Evolutionary conservation across 2,329 filamentous ascomycete genomes (phyloP).

Genomic region (Verticillium isaacii): DNA sequence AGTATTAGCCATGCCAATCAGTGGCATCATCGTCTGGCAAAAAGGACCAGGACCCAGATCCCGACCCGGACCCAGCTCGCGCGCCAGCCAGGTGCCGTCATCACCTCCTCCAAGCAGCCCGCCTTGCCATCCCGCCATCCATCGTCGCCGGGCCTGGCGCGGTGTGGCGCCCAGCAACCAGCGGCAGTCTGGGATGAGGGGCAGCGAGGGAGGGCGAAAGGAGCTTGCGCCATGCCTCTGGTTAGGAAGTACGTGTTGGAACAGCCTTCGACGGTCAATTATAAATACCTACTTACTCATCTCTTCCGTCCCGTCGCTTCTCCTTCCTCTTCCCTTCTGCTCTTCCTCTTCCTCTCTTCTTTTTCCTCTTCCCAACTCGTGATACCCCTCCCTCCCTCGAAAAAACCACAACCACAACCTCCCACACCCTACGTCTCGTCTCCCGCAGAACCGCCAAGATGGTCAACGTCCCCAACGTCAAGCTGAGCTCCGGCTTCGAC

Average conservation of each 20-base stretch:
- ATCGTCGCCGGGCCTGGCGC: background rate
- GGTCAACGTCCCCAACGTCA: slow-evolving; percentile 41
- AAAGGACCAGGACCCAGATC: background rate
- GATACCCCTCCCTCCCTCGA: slow-evolving; percentile 35
- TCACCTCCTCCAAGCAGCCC: background rate
- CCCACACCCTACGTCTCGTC: background rate
- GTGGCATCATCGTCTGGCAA: background rate
- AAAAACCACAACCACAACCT: slow-evolving; percentile 46
- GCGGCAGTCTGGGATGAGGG: background rate
- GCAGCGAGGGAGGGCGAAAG: background rate
- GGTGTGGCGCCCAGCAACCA: background rate
- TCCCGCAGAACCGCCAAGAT: background rate
- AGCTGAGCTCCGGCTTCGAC: slow-evolving; percentile 60
- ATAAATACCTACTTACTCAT: slow-evolving; percentile 3
- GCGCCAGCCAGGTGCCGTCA: background rate
- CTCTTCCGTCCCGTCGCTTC: background rate
- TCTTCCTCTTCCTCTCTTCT: background rate
- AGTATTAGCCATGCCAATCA: slow-evolving; percentile 7
- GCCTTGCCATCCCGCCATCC: background rate
- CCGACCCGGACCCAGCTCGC: background rate
- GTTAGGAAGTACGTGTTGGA: background rate
- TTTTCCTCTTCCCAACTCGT: slow-evolving; percentile 40
- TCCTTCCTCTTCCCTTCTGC: background rate
- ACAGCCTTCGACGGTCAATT: background rate
- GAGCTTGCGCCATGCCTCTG: background rate